phyloP scores from a whole-genome alignment of 345 rosid genomes.

The Salix viminalis region DNA sequence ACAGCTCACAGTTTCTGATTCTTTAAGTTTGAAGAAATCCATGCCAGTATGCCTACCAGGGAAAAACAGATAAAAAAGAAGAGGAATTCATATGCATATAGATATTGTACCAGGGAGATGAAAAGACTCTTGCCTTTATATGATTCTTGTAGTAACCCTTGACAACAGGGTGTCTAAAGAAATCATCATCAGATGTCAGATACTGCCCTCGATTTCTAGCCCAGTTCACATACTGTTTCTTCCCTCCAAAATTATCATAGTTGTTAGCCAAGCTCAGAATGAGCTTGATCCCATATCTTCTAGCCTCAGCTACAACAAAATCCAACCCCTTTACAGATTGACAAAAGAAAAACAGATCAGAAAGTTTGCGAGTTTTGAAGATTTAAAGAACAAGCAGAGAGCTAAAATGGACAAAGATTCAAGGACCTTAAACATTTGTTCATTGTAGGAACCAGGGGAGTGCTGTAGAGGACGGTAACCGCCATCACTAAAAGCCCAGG shows the following conservation, averaged over 20 bases:
- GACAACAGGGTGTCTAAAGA: conserved; percentile 29
- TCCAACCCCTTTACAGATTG: conserved; percentile 22
- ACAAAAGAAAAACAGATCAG: not conserved
- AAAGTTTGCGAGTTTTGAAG: not conserved
- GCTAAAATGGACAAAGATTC: not conserved
- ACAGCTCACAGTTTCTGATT: too few species aligned
- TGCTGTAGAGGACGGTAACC: conserved; percentile 31
- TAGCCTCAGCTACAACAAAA: conserved; percentile 33
- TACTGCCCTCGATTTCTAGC: conserved; percentile 19
- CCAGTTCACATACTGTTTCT: conserved; percentile 30
- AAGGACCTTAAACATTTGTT: conserved; percentile 27
- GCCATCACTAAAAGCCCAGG: conserved; percentile 36
- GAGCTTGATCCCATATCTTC: conserved; percentile 29
- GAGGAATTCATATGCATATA: too few species aligned
- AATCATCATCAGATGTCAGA: conserved; percentile 28
- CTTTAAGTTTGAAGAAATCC: too few species aligned
- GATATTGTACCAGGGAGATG: too few species aligned
- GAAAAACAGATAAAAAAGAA: too few species aligned
- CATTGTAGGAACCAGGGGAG: conserved; percentile 28
- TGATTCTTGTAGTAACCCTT: conserved; percentile 29
- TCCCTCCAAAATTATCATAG: conserved; percentile 34
- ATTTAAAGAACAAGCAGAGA: not conserved
- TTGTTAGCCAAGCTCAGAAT: conserved; percentile 31
- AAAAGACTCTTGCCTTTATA: conserved; percentile 18
- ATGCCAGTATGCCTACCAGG: too few species aligned